Conservation (phyloP, 2,329 filamentous ascomycete genomes). For the Xylariaceae sp. region DNA sequence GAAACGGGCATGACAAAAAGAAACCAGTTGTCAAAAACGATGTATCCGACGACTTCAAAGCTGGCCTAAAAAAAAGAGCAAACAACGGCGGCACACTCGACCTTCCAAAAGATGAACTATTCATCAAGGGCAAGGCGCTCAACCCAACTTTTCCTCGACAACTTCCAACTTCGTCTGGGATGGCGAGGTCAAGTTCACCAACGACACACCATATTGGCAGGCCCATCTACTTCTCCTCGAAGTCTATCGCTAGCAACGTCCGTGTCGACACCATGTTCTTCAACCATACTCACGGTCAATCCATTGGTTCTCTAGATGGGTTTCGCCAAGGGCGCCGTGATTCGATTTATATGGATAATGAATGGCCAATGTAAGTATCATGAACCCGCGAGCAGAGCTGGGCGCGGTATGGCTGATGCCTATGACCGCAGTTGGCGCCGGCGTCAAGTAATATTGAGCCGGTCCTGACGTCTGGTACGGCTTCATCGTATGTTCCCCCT, state of each 20-base stretch:
- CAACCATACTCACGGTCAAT: conserved; percentile 53
- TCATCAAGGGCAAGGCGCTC: conserved; percentile 53
- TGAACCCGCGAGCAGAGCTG: background rate
- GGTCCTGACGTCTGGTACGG: conserved; percentile 53
- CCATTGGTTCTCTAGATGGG: conserved; percentile 53
- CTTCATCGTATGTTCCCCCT: conserved; percentile 38
- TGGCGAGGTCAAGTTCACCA: conserved; percentile 47
- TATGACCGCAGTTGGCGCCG: conserved; percentile 39
- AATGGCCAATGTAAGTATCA: conserved; percentile 34
- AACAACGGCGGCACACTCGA: conserved; percentile 55
- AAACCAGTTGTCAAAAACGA: conserved; percentile 41
- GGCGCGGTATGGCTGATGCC: background rate
- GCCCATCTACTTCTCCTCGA: conserved; percentile 51
- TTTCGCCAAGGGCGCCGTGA: conserved; percentile 51
- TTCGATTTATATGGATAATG: conserved; percentile 55
- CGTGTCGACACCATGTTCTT: conserved; percentile 56
- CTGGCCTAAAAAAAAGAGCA: conserved; percentile 47
- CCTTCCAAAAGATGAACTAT: conserved; percentile 48
- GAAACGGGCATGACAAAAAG: conserved; percentile 43
- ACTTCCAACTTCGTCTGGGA: conserved; percentile 53
- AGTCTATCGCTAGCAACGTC: conserved; percentile 53
- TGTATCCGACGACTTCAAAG: conserved; percentile 49
- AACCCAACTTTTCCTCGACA: conserved; percentile 51
- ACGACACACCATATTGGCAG: conserved; percentile 42
- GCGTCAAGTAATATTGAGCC: conserved; percentile 55